Base-by-base conservation (phyloP, 805 yeast genomes). In the Nakazawaea ishiwadae region DNA sequence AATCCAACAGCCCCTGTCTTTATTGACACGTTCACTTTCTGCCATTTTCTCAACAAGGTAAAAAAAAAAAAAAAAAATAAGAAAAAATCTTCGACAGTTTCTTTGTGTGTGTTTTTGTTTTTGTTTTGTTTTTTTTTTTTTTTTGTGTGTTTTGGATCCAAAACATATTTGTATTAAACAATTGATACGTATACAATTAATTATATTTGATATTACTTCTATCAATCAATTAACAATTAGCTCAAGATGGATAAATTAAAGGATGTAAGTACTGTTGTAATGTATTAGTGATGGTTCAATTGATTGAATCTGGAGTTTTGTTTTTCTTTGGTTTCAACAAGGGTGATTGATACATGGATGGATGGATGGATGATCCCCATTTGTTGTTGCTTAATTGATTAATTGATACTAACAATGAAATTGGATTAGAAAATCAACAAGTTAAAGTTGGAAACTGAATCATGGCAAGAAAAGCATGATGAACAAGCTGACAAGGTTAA, bases 391-490 rank as follows among this genome's bases (percentile, higher is more conserved):
- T 12, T 28, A 12, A 3, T 23, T 23, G 10, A 7, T 8, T 23
- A 23, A n/a, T n/a, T n/a, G n/a, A 32, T 32, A 24, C 31, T 27
- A 27, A 27, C 39, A 20, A 24, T 3, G 14, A 17, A 16, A 29
- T 23, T 24, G 10, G 12, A 14, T 21, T 50, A 86, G 95, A 89
- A 88, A 78, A 73, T 89, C 71, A 82, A 72, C 75, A 81, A 81
- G 68, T 80, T 93, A 66, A 90, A 91, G 70, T 73, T 86, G 57
- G 98, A 93, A 63, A 91, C 96, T 52, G 99, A 93, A 72, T 73
- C 83, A 56, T 95, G 99, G 88, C 96, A 91, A 73, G 96, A 88
- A 65, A 87, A 89, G 73, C 82, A 93, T 47, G 99, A 93, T 59
- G 96, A 86, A 56, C 77, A 85, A 56, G 68, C 80, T 47, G 79